Evolutionary conservation across 2,329 filamentous ascomycete species (phyloP).

Genomic region (Volutella citrinella): DNA sequence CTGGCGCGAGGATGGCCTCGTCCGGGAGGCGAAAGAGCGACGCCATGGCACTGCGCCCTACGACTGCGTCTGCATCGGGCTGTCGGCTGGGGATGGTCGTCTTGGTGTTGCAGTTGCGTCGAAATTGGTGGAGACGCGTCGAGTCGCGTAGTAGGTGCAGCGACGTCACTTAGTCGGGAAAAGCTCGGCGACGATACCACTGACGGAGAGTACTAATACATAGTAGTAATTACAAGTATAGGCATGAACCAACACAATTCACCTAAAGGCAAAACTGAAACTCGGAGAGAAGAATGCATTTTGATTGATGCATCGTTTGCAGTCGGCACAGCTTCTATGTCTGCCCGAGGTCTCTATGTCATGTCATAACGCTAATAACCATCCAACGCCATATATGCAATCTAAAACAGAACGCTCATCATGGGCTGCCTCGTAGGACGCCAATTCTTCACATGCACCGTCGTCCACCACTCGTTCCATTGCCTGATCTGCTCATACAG

Average conservation of each 20-base stretch:
- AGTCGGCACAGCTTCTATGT: no score
- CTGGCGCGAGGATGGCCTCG: conserved; percentile 44
- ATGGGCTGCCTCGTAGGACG: conserved; percentile 2
- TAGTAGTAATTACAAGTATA: no score
- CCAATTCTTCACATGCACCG: conserved; percentile 12
- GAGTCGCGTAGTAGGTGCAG: conserved; percentile 20
- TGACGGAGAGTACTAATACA: no score
- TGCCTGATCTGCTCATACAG: conserved; percentile 28
- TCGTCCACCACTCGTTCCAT: conserved; percentile 35
- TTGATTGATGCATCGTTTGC: no score
- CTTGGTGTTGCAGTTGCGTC: conserved; percentile 12
- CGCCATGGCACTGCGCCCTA: conserved; percentile 24
- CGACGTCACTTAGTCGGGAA: conserved; percentile 27
- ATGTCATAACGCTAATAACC: conserved; percentile 18
- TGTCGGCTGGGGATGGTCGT: conserved; percentile 4
- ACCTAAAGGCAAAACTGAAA: no score
- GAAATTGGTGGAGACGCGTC: conserved; percentile 31
- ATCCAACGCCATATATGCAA: no score
- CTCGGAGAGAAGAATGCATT: no score
- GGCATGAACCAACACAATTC: no score
- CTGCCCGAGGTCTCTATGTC: background rate
- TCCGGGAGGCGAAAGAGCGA: conserved; percentile 51
- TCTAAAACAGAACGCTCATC: conserved; percentile 24
- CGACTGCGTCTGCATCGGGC: background rate
- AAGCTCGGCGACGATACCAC: no score